A percentile compares a stretch with the other conserved stretches of the same genome.
phyloP scores from a whole-genome alignment of 805 yeast genomes.

The Candida schatavii region DNA sequence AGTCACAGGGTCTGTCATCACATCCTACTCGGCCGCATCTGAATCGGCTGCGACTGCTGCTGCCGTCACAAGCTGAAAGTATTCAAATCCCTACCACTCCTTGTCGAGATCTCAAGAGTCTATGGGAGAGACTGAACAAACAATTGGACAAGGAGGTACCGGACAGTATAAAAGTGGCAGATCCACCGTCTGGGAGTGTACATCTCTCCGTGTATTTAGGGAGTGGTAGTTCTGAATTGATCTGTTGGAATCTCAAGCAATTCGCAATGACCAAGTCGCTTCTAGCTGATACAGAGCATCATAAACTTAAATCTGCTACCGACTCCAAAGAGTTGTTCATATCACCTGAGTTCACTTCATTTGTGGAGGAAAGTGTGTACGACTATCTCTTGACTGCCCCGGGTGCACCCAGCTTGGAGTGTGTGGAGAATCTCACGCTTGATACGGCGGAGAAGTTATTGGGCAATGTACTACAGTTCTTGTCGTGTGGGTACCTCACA shows the following conservation, averaged over 20 bases:
- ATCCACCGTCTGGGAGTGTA: too few species aligned
- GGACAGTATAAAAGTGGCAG: too few species aligned
- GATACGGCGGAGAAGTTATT: constrained; percentile 7
- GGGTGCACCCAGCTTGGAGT: background rate
- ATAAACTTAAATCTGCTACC: background rate
- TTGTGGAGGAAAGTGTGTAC: constrained; percentile 21
- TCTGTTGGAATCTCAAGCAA: constrained; percentile 22
- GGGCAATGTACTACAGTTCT: constrained; percentile 16
- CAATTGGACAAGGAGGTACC: too few species aligned
- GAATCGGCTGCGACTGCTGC: too few species aligned
- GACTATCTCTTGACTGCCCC: constrained; percentile 12
- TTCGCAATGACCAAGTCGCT: constrained; percentile 10
- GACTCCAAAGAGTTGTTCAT: constrained; percentile 7
- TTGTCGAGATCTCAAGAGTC: too few species aligned
- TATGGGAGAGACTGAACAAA: too few species aligned
- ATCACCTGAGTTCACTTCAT: constrained; percentile 22
- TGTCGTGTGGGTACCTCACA: constrained; percentile 25
- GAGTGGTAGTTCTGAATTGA: constrained; percentile 23
- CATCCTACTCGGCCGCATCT: too few species aligned
- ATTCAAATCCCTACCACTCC: too few species aligned
- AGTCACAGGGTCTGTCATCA: too few species aligned
- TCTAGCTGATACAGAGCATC: too few species aligned
- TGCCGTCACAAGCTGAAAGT: too few species aligned
- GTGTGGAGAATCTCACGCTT: background rate
- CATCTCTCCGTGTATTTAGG: constrained; percentile 20